Evolutionary conservation across 192 early-diverging fungal species (phyloP).

Genomic region (Radiomyces spectabilis): DNA sequence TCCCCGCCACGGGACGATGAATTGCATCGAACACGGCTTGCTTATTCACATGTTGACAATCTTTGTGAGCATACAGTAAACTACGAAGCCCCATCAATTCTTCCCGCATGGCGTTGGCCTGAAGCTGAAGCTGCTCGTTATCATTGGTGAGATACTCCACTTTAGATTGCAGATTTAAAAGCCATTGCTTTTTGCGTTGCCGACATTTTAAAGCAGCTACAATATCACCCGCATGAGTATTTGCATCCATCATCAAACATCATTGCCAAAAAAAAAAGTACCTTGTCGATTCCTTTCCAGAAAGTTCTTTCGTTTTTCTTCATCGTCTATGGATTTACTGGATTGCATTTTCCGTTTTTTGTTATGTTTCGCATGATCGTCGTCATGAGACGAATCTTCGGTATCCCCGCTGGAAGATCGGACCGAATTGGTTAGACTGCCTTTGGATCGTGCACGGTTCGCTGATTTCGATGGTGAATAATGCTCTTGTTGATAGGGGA

Average conservation of each 20-base stretch:
- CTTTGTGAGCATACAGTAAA: slow-evolving; percentile 62
- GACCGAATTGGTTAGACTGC: neutral
- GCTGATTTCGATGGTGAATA: no score
- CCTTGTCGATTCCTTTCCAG: slow-evolving; percentile 87
- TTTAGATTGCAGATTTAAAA: slow-evolving; percentile 66
- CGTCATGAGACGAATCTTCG: no score
- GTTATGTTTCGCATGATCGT: neutral
- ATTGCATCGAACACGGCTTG: no score
- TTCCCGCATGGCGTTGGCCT: slow-evolving; percentile 53
- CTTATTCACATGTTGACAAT: no score
- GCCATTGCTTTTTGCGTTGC: slow-evolving; percentile 90
- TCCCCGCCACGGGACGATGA: no score
- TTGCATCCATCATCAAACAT: neutral
- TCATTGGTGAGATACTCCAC: slow-evolving; percentile 53
- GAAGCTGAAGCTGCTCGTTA: slow-evolving; percentile 51
- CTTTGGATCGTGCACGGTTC: no score
- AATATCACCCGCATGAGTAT: no score
- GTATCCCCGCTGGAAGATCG: no score
- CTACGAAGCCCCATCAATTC: slow-evolving; percentile 64
- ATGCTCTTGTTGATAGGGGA: no score
- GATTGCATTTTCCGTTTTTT: neutral
- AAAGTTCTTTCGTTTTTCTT: slow-evolving; percentile 75
- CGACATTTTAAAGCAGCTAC: slow-evolving; percentile 86
- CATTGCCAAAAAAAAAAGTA: slow-evolving; percentile 11
- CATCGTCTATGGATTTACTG: slow-evolving; percentile 28